Base-by-base conservation (phyloP, 2,329 filamentous ascomycete species). In the Sporothrix sp. region DNA sequence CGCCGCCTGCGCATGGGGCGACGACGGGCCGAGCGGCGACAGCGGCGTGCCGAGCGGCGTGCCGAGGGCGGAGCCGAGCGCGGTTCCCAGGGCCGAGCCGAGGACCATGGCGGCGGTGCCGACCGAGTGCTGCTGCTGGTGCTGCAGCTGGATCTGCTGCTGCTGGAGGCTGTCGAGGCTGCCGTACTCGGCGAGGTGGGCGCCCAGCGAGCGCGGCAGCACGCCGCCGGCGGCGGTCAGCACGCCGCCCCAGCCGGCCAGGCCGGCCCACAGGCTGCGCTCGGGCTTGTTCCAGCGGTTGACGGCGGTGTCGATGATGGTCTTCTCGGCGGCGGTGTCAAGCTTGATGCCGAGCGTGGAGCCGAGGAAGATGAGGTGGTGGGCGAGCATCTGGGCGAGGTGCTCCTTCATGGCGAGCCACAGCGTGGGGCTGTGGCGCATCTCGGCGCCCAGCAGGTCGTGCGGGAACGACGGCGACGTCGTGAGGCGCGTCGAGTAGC, bases 331-430 rank as follows among this genome's bases (percentile, higher is more conserved):
- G 0, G 52, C 56, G 8, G 61, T 59, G n/a, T 63, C 62, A 3
- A 64, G 54, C 52, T 59, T 61, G 52, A 65, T 62, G 5, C 61
- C 61, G 9, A 65, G 48, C 33, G 58, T 59, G 2, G 59, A 61
- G 1, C 59, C 62, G 8, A 65, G 47, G 28, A 60, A 64, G 8
- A 63, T 61, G 20, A 64, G 46, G 37, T 65, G 59, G 38, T 63
- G 61, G 3, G 61, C 61, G 7, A 65, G 56, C 60, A 61, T 65
- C 56, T 63, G 62, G 18, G 61, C 59, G 30, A 65, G 55, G 39
- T 63, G 62, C 45, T 63, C 62, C 52, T 63, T 62, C 59, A 63
- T 63, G 25, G 60, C 58, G 16, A 65, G 43, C 62, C 62, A 64
- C 21, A 63, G 56, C 5, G 62, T 64, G 32, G 62, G 62, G 51